Conservation (phyloP, 495 filamentous ascomycete genomes). For the Lichina pygmaea region DNA sequence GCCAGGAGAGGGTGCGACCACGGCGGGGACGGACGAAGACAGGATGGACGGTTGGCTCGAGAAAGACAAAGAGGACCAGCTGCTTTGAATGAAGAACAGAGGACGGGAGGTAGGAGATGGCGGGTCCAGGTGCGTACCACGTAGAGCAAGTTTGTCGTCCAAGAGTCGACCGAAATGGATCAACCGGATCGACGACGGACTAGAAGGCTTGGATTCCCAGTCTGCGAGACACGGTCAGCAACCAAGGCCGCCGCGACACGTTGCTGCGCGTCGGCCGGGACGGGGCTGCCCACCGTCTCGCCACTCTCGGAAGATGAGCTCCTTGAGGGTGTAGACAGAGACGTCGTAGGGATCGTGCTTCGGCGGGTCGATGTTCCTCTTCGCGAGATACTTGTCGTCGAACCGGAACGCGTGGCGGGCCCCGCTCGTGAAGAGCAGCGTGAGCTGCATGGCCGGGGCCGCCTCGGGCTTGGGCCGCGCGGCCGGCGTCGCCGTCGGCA, state of each 20-base stretch:
- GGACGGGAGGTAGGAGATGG: neutral
- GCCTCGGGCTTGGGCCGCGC: no score
- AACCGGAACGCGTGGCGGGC: conserved; percentile 69
- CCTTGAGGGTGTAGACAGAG: conserved; percentile 75
- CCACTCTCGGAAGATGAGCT: conserved; percentile 79
- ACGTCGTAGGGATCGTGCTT: conserved; percentile 64
- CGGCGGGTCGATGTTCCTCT: conserved; percentile 47
- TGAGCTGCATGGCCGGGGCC: conserved; percentile 20
- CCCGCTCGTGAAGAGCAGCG: conserved; percentile 52
- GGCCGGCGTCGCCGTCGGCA: no score
- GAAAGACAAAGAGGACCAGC: no score
- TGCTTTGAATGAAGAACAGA: neutral
- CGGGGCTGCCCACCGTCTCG: conserved; percentile 23
- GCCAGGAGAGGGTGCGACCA: no score
- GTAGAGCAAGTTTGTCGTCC: conserved; percentile 60
- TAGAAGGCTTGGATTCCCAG: conserved; percentile 64
- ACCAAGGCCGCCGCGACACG: neutral
- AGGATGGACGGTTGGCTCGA: no score
- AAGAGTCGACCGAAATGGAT: conserved; percentile 74
- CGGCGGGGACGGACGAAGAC: no score
- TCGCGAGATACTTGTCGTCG: conserved; percentile 59
- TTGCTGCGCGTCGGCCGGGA: neutral
- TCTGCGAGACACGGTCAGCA: conserved; percentile 18
- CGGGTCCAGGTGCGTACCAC: conserved; percentile 19
- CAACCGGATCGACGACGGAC: conserved; percentile 59